Evolutionary conservation across 1,284 basidiomycete genomes (phyloP).

Genomic region (Austroboletus niveus): DNA sequence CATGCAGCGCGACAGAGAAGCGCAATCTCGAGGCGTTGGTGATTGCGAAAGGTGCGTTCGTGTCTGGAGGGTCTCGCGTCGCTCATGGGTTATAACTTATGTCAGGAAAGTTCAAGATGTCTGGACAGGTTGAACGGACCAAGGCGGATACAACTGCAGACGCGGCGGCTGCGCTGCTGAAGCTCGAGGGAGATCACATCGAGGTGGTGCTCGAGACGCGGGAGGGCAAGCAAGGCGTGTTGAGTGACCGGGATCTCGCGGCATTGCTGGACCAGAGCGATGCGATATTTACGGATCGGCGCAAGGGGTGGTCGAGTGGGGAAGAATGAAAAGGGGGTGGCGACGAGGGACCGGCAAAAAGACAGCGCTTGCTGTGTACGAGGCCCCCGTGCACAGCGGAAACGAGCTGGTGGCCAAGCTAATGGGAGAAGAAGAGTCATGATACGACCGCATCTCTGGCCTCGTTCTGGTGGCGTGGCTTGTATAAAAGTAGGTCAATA

Average conservation of each 20-base stretch:
- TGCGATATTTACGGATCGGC: constrained; percentile 75
- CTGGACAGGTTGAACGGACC: constrained; percentile 43
- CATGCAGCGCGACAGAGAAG: constrained; percentile 86
- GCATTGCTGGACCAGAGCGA: constrained; percentile 79
- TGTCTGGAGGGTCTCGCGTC: neutral
- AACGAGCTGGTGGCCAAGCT: constrained; percentile 74
- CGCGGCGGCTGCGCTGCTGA: constrained; percentile 77
- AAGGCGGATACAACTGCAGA: constrained; percentile 70
- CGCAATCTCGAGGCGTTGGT: constrained; percentile 91
- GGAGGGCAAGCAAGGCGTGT: constrained; percentile 67
- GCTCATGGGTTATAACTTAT: neutral
- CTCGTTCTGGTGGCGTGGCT: neutral
- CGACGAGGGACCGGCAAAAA: constrained; percentile 34
- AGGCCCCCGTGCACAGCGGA: constrained; percentile 66
- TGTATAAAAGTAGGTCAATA: no score
- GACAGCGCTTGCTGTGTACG: constrained; percentile 83
- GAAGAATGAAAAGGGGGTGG: no score
- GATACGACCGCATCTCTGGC: neutral
- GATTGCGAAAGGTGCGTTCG: constrained; percentile 76
- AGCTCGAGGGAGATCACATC: constrained; percentile 86
- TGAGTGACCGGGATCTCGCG: constrained; percentile 80
- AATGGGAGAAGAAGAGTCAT: constrained; percentile 50
- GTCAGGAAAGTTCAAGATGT: constrained; percentile 77
- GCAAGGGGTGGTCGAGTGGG: constrained; percentile 71
- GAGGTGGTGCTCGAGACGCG: constrained; percentile 74